These are phyloP conservation scores for Aspergillus alliaceus DNA, from an alignment of 2,329 filamentous ascomycete genomes.

Conservation along the genomic window DNA sequence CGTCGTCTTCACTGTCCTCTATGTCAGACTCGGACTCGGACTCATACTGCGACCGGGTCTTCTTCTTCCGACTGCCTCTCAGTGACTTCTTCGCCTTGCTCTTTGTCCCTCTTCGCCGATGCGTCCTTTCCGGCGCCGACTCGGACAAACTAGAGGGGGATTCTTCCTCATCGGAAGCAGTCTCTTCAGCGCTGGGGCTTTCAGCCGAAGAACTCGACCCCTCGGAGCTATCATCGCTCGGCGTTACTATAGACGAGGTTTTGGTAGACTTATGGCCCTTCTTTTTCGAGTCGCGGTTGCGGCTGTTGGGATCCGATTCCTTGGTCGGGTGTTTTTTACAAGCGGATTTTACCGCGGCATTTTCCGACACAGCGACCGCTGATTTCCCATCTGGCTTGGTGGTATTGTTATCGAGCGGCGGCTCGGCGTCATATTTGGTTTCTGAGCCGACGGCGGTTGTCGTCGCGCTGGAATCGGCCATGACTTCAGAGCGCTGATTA, in stretches of 20 bases:
- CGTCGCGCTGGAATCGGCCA: slow-evolving; percentile 30
- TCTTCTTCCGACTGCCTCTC: slow-evolving; percentile 36
- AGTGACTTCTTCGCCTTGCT: slow-evolving; percentile 33
- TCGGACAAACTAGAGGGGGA: slow-evolving; percentile 18
- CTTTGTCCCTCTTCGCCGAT: slow-evolving; percentile 39
- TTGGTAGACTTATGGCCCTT: slow-evolving; percentile 25
- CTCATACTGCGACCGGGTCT: slow-evolving; percentile 32
- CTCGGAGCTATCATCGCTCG: slow-evolving; percentile 20
- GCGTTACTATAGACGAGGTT: slow-evolving; percentile 16
- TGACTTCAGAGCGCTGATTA: slow-evolving; percentile 13
- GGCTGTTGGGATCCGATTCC: slow-evolving; percentile 18
- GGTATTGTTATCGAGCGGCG: slow-evolving; percentile 25
- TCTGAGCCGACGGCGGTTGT: slow-evolving; percentile 20
- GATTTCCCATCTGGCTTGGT: slow-evolving; percentile 25
- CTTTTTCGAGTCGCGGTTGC: slow-evolving; percentile 21
- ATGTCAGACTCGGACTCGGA: slow-evolving; percentile 27
- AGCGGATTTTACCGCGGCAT: slow-evolving; percentile 22
- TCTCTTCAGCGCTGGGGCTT: slow-evolving; percentile 20
- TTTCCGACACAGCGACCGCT: slow-evolving; percentile 23
- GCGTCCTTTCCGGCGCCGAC: slow-evolving; percentile 26
- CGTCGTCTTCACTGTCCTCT: slow-evolving; percentile 27
- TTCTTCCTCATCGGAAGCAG: slow-evolving; percentile 13
- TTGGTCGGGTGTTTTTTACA: slow-evolving; percentile 34
- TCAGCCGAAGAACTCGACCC: slow-evolving; percentile 8
- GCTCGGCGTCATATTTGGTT: slow-evolving; percentile 33